Evolutionary conservation across 1,284 basidiomycete genomes (phyloP).

Genomic region (Leccinum griseonigrum): DNA sequence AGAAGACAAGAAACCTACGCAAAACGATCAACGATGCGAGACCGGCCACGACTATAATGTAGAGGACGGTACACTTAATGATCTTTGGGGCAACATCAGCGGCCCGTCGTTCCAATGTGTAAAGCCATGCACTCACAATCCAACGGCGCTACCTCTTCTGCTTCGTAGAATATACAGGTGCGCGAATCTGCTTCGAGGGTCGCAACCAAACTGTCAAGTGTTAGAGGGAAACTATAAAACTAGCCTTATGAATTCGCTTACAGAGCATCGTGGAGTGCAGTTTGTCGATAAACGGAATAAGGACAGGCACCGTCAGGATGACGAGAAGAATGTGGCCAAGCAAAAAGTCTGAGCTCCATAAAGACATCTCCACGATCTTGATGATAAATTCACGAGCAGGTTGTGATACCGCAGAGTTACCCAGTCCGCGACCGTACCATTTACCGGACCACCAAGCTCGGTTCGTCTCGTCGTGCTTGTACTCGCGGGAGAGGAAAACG

Average conservation of each 20-base stretch:
- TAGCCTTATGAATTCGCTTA: conserved; percentile 36
- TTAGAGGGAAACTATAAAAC: conserved; percentile 3
- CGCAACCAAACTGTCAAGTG: conserved; percentile 73
- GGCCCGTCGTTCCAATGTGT: background rate
- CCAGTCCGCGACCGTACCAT: conserved; percentile 92
- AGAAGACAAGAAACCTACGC: conserved; percentile 53
- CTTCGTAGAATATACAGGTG: conserved; percentile 93
- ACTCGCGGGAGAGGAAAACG: conserved; percentile 90
- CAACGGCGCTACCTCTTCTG: conserved; percentile 88
- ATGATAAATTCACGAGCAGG: conserved; percentile 95
- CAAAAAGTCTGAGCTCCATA: conserved; percentile 91
- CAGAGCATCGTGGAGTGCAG: conserved; percentile 90
- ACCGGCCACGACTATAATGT: conserved; percentile 73
- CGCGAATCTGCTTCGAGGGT: conserved; percentile 90
- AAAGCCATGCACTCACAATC: conserved; percentile 60
- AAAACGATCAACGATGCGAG: conserved; percentile 82
- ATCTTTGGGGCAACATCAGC: conserved; percentile 40
- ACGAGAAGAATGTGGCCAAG: conserved; percentile 82
- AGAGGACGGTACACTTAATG: conserved; percentile 83
- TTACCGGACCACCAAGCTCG: conserved; percentile 99
- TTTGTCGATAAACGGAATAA: conserved; percentile 86
- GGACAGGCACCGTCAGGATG: conserved; percentile 78
- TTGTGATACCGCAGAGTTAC: conserved; percentile 86
- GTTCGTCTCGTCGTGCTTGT: conserved; percentile 97
- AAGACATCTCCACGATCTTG: conserved; percentile 95